Conservation (phyloP, 306 rosid species). For the Adenanthera pavonina region DNA sequence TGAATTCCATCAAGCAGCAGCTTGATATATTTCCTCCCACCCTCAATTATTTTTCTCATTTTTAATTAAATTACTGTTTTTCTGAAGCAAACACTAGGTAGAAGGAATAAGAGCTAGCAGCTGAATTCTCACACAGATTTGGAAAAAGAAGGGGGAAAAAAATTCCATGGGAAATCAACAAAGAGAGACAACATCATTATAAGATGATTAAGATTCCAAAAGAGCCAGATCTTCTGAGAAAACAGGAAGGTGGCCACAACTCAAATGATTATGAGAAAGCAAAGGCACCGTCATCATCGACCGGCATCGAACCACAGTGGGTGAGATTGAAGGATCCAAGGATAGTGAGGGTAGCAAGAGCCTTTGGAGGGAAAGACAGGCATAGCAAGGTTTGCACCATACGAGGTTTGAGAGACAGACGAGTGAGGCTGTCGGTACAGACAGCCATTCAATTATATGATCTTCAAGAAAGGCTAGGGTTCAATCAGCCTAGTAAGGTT, state of each 20-base stretch:
- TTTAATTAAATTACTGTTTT: conserved; percentile 13
- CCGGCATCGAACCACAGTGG: conserved; percentile 60
- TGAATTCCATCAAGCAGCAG: background rate
- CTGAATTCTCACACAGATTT: background rate
- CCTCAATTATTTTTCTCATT: conserved; percentile 11
- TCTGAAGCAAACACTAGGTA: background rate
- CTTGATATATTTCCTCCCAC: background rate
- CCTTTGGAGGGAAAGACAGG: conserved; percentile 90
- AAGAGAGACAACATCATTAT: conserved; percentile 40
- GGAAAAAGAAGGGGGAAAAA: background rate
- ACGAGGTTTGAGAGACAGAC: conserved; percentile 82
- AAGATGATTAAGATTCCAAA: conserved; percentile 47
- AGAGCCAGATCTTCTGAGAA: conserved; percentile 50
- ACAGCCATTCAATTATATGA: conserved; percentile 89
- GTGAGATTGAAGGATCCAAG: conserved; percentile 82
- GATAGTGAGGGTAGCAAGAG: conserved; percentile 81
- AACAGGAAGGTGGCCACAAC: conserved; percentile 45
- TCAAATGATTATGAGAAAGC: conserved; percentile 45
- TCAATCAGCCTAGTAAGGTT: conserved; percentile 90
- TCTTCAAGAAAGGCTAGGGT: conserved; percentile 88
- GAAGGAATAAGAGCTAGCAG: background rate
- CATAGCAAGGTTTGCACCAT: conserved; percentile 93
- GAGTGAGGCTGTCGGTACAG: conserved; percentile 83
- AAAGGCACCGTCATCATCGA: background rate
- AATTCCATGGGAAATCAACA: conserved; percentile 29